Evolutionary conservation across 1,284 basidiomycete genomes (phyloP).

Genomic region (Malassezia obtusa): DNA sequence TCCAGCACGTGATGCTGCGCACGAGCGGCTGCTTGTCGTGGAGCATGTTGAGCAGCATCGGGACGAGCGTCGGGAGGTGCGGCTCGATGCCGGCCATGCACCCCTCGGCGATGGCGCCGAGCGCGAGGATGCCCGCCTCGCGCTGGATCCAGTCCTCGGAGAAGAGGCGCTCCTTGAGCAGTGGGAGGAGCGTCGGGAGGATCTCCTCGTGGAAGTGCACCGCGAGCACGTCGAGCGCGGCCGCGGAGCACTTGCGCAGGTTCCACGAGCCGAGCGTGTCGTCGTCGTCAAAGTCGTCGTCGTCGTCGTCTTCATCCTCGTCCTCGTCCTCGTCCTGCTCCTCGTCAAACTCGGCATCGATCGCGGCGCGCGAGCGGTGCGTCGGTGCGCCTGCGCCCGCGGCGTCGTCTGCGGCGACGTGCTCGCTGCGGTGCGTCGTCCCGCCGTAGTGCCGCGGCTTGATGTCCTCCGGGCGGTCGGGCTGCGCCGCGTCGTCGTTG

Average conservation of each 20-base stretch:
- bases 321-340: constrained; percentile 60
- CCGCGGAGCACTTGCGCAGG: constrained; percentile 91
- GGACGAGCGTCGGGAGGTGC: constrained; percentile 81
- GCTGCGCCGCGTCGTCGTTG: constrained; percentile 68
- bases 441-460: constrained; percentile 78
- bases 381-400: constrained; percentile 4
- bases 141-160: constrained; percentile 84
- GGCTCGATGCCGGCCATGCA: constrained; percentile 93
- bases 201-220: constrained; percentile 80
- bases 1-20: constrained; percentile 98
- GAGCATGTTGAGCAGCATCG: constrained; percentile 80
- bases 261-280: constrained; percentile 99
- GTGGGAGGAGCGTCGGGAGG: constrained; percentile 75
- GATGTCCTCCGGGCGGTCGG: constrained; percentile 70
- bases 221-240: constrained; percentile 90
- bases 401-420: constrained; percentile 39
- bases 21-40: constrained; percentile 93
- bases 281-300: constrained; percentile 86
- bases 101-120: constrained; percentile 97
- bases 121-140: constrained; percentile 87
- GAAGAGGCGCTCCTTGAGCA: constrained; percentile 88
- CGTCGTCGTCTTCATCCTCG: constrained; percentile 74
- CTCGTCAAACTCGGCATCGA: constrained; percentile 39
- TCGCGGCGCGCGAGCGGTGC: constrained; percentile 32
- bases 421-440: constrained; percentile 59